Conservation (phyloP, 768 basidiomycete genomes). For the Mycena capillaripes region DNA sequence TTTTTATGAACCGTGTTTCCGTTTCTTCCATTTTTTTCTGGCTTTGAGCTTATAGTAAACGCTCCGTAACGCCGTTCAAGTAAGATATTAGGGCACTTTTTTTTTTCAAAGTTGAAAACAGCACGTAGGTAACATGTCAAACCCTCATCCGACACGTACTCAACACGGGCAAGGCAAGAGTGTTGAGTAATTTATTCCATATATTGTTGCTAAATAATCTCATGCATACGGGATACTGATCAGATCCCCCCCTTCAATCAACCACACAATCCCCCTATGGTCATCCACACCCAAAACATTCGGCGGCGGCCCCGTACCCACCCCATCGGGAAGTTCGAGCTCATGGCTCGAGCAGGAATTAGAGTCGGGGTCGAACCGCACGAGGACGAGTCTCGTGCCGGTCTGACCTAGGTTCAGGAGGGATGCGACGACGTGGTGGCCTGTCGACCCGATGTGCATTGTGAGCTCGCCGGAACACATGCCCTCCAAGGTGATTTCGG, state of each 20-base stretch:
- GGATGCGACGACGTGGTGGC: slow-evolving; percentile 25
- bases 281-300: slow-evolving; percentile 28
- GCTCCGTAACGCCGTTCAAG: too few relatives aligned
- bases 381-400: slow-evolving; percentile 15
- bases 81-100: too few relatives aligned
- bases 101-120: too few relatives aligned
- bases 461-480: slow-evolving; percentile 28
- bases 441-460: slow-evolving; percentile 11
- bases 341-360: slow-evolving; percentile 28
- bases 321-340: slow-evolving; percentile 24
- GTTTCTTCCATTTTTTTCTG: too few relatives aligned
- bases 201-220: too few relatives aligned
- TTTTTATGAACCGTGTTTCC: too few relatives aligned
- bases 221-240: slow-evolving; percentile 27
- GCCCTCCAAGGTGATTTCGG: slow-evolving; percentile 18
- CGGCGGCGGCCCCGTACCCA: slow-evolving; percentile 17
- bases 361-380: slow-evolving; percentile 7
- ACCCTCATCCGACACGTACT: too few relatives aligned
- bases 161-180: too few relatives aligned
- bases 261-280: slow-evolving; percentile 24
- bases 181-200: too few relatives aligned
- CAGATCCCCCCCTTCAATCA: slow-evolving; percentile 8
- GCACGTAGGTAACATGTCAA: too few relatives aligned
- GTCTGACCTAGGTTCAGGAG: slow-evolving; percentile 9
- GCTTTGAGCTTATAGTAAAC: too few relatives aligned